phyloP scores from a whole-genome alignment of 768 basidiomycete genomes.

The Candolleomyces aberdarensis region DNA sequence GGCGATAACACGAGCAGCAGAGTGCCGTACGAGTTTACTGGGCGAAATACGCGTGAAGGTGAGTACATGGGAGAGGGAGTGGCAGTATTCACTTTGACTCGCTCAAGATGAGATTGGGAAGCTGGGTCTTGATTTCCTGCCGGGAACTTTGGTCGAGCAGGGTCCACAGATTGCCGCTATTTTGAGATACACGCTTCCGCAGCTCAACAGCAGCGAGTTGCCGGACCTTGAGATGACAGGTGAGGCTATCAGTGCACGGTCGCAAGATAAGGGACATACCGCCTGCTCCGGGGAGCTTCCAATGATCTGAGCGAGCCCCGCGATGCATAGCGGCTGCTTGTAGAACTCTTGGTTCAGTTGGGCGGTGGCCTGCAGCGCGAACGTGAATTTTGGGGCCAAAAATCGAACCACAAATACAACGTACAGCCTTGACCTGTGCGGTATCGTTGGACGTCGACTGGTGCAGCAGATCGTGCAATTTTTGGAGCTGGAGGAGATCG shows the following conservation, averaged over 20 bases:
- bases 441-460: slow-evolving; percentile 91
- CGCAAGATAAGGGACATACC: slow-evolving; percentile 44
- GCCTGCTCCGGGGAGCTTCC: slow-evolving; percentile 80
- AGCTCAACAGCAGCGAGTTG: slow-evolving; percentile 97
- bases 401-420: slow-evolving; percentile 25
- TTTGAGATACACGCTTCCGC: slow-evolving; percentile 83
- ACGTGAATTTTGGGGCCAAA: slow-evolving; percentile 6
- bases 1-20: slow-evolving; percentile 88
- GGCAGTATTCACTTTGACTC: slow-evolving; percentile 66
- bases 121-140: slow-evolving; percentile 77
- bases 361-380: slow-evolving; percentile 70
- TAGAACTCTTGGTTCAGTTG: slow-evolving; percentile 91
- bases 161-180: slow-evolving; percentile 82
- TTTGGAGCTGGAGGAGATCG: slow-evolving; percentile 56
- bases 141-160: slow-evolving; percentile 64
- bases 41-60: slow-evolving; percentile 15
- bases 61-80: slow-evolving; percentile 3
- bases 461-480: slow-evolving; percentile 79
- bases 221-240: slow-evolving; percentile 60
- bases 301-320: slow-evolving; percentile 84
- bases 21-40: slow-evolving; percentile 90
- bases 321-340: slow-evolving; percentile 86
- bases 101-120: slow-evolving; percentile 73
- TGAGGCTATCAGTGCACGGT: slow-evolving; percentile 5
- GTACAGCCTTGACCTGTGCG: slow-evolving; percentile 80